phyloP scores from a whole-genome alignment of 2,329 filamentous ascomycete genomes.

The Neonectria hederae region DNA sequence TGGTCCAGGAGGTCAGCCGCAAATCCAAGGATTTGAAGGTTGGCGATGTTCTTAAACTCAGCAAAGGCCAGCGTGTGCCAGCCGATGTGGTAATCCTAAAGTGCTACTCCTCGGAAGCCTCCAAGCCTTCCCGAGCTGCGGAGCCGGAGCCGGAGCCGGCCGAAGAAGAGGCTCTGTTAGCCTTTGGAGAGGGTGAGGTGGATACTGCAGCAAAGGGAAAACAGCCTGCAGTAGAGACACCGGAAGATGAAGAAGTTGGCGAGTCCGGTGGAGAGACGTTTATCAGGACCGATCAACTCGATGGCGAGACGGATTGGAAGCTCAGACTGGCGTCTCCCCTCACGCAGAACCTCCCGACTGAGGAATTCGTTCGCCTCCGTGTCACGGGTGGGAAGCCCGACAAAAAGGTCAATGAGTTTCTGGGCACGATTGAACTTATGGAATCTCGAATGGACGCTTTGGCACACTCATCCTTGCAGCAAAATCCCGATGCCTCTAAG shows the following conservation, averaged over 20 bases:
- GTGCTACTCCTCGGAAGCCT: constrained; percentile 71
- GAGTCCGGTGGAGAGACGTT: constrained; percentile 85
- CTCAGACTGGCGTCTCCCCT: constrained; percentile 86
- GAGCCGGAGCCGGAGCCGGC: constrained; percentile 44
- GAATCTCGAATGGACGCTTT: constrained; percentile 62
- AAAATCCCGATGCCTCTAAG: constrained; percentile 52
- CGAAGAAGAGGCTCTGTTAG: constrained; percentile 54
- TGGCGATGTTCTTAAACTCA: constrained; percentile 92
- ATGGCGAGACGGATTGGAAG: constrained; percentile 99
- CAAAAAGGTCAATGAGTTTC: constrained; percentile 92
- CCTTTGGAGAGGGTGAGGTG: constrained; percentile 51
- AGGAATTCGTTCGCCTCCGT: constrained; percentile 74
- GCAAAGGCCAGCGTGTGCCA: constrained; percentile 91
- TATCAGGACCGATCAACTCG: constrained; percentile 95
- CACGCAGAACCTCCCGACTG: constrained; percentile 78
- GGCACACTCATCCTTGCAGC: constrained; percentile 49
- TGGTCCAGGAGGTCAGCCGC: constrained; percentile 74
- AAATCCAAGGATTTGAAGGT: constrained; percentile 91
- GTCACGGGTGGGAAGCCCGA: constrained; percentile 91
- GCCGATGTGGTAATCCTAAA: constrained; percentile 95
- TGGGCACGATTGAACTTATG: constrained; percentile 84
- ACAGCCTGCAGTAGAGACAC: constrained; percentile 42
- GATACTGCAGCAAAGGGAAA: constrained; percentile 48
- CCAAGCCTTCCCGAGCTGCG: constrained; percentile 42
- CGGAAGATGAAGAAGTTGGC: constrained; percentile 44